These are phyloP conservation scores for Lodderomyces jiufengensis DNA, from an alignment of 1,139 yeast species.

Conservation along the genomic window DNA sequence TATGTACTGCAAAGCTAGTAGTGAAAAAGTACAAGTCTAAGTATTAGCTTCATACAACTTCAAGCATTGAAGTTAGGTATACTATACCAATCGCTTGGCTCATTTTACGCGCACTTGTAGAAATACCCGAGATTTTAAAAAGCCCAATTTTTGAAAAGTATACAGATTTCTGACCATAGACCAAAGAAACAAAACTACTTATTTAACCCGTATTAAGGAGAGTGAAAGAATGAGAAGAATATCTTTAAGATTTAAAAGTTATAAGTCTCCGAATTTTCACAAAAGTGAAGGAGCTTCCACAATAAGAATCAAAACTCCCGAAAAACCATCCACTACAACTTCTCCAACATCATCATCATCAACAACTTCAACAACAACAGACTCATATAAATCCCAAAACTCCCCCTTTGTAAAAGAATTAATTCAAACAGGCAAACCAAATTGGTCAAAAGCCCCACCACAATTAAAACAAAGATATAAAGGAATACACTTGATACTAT, in stretches of 20 bases:
- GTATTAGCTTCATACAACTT: too few relatives aligned
- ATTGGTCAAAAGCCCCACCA: conserved; percentile 45
- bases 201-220: too few relatives aligned
- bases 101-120: too few relatives aligned
- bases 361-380: conserved; percentile 11
- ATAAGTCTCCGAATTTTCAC: conserved; percentile 29
- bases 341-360: conserved; percentile 9
- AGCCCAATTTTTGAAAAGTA: too few relatives aligned
- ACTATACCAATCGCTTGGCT: too few relatives aligned
- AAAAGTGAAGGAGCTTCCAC: conserved; percentile 22
- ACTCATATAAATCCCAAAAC: conserved; percentile 16
- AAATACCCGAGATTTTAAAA: too few relatives aligned
- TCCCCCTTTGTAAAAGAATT: conserved; percentile 35
- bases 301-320: conserved; percentile 9
- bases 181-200: too few relatives aligned
- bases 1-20: too few relatives aligned
- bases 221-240: too few relatives aligned
- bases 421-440: conserved; percentile 39
- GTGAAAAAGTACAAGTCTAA: too few relatives aligned
- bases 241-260: conserved; percentile 1
- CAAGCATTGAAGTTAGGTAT: too few relatives aligned
- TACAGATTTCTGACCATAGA: too few relatives aligned
- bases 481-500: conserved; percentile 37
- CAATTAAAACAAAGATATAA: conserved; percentile 37
- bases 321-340: conserved; percentile 11